A percentile compares a stretch with the other conserved stretches of the same genome.
Conservation (phyloP, 2,329 filamentous ascomycete genomes). For the Colletotrichum sojae region DNA sequence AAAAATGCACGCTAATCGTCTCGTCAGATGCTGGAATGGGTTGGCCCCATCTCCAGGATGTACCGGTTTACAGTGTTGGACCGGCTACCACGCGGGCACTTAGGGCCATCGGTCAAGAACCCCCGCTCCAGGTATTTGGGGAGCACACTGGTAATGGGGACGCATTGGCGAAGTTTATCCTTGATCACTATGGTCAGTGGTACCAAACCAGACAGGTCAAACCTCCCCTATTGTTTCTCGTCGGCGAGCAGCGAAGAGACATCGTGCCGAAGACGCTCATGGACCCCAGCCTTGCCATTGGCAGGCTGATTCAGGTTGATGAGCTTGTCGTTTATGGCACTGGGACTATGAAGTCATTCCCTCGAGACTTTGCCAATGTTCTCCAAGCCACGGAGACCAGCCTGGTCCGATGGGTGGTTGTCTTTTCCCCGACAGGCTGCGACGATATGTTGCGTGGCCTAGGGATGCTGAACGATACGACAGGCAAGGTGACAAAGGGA, state of each 20-base stretch:
- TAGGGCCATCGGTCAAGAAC: slow-evolving; percentile 63
- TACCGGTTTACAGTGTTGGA: slow-evolving; percentile 83
- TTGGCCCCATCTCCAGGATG: slow-evolving; percentile 69
- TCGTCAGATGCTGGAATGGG: slow-evolving; percentile 36
- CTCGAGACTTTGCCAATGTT: slow-evolving; percentile 70
- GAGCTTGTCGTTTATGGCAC: slow-evolving; percentile 92
- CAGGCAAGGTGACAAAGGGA: slow-evolving; percentile 54
- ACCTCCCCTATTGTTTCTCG: slow-evolving; percentile 84
- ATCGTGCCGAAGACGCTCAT: slow-evolving; percentile 88
- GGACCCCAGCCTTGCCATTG: slow-evolving; percentile 63
- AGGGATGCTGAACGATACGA: slow-evolving; percentile 63
- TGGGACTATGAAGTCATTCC: slow-evolving; percentile 84
- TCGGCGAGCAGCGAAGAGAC: slow-evolving; percentile 90
- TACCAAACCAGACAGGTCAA: slow-evolving; percentile 60
- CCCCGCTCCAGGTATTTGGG: slow-evolving; percentile 77
- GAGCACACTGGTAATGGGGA: slow-evolving; percentile 89
- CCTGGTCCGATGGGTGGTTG: slow-evolving; percentile 77
- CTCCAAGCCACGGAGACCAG: slow-evolving; percentile 61
- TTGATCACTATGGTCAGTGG: slow-evolving; percentile 79
- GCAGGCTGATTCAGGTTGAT: slow-evolving; percentile 74
- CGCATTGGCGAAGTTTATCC: slow-evolving; percentile 81
- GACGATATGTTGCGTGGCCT: slow-evolving; percentile 71
- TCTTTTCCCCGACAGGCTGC: slow-evolving; percentile 78
- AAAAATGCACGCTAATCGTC: slow-evolving; percentile 22
- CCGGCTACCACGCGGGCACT: slow-evolving; percentile 86